phyloP scores from a whole-genome alignment of 805 yeast species.

The Sugiyamaella valdiviana region DNA sequence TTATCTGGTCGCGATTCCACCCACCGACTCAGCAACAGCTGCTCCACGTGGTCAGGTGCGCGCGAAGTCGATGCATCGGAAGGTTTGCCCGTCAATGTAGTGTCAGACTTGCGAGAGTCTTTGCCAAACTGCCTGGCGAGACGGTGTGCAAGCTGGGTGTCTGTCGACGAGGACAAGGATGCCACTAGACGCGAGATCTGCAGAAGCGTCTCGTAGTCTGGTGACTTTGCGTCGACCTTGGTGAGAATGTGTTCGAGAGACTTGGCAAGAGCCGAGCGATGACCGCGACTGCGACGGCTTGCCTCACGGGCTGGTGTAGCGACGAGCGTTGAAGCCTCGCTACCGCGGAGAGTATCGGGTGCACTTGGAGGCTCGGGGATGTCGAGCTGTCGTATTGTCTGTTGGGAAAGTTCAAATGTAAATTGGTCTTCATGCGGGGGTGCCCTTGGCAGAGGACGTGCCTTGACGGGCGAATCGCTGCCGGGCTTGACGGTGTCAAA shows the following conservation, averaged over 20 bases:
- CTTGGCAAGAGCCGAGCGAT: slow-evolving; percentile 2
- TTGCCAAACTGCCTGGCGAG: slow-evolving; percentile 12
- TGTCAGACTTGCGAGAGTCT: not conserved
- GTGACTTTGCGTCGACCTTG: slow-evolving; percentile 8
- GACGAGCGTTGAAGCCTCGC: not conserved
- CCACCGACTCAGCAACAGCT: slow-evolving; percentile 45
- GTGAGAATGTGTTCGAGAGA: slow-evolving; percentile 10
- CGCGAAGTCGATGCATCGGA: slow-evolving; percentile 2
- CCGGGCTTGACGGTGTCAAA: slow-evolving; percentile 33
- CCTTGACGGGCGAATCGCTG: not conserved
- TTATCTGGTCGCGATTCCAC: slow-evolving; percentile 23
- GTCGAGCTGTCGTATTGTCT: not conserved
- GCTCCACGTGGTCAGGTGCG: slow-evolving; percentile 34
- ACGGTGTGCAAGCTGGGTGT: slow-evolving; percentile 17
- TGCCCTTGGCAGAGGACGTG: not conserved
- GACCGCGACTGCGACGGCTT: not conserved
- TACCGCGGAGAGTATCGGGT: not conserved
- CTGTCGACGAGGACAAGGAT: slow-evolving; percentile 14
- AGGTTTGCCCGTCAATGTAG: not conserved
- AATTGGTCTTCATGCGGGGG: not conserved
- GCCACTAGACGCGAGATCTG: slow-evolving; percentile 3
- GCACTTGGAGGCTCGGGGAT: not conserved
- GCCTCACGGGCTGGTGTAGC: not conserved
- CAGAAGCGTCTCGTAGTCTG: slow-evolving; percentile 2
- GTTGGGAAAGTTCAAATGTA: not conserved